Percentiles rank a stretch among this genome's conserved stretches.
These are phyloP conservation scores for Colletotrichum navitas DNA, from an alignment of 2,329 filamentous ascomycete species.

Conservation along the genomic window DNA sequence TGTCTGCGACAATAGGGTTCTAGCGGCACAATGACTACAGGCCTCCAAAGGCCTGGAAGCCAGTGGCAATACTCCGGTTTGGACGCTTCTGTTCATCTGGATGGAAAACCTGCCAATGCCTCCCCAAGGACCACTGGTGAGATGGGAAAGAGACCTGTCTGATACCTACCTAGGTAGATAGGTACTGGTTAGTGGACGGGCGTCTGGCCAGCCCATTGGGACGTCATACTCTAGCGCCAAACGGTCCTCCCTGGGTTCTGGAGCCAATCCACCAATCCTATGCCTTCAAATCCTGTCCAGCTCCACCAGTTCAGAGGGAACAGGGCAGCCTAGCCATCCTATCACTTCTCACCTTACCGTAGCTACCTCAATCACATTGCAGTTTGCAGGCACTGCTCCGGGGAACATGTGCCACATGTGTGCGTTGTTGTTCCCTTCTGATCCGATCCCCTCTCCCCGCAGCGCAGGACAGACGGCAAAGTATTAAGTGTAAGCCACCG, in stretches of 20 bases:
- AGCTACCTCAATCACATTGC: slow-evolving; percentile 23
- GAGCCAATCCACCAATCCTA: slow-evolving; percentile 35
- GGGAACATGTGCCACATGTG: slow-evolving; percentile 17
- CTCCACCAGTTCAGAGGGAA: slow-evolving; percentile 4
- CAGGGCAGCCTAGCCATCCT: slow-evolving; percentile 26
- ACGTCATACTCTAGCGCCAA: slow-evolving; percentile 39
- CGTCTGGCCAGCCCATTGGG: slow-evolving; percentile 11
- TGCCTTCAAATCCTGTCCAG: slow-evolving; percentile 7
- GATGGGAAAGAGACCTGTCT: background rate
- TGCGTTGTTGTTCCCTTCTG: slow-evolving; percentile 7
- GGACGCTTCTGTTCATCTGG: slow-evolving; percentile 3
- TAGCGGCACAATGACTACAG: background rate
- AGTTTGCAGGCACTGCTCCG: slow-evolving; percentile 9
- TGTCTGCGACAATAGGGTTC: slow-evolving; percentile 6
- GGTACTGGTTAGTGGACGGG: background rate
- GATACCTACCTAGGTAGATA: background rate
- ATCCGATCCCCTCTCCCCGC: slow-evolving; percentile 4
- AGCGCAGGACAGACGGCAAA: background rate
- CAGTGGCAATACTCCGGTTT: background rate
- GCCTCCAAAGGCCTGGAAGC: background rate
- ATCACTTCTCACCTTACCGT: slow-evolving; percentile 38
- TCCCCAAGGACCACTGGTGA: background rate
- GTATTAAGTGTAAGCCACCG: background rate
- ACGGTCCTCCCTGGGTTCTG: slow-evolving; percentile 29
- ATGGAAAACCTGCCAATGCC: background rate